Conservation (phyloP, 495 filamentous ascomycete species). For the Talaromyces stipitatus region DNA sequence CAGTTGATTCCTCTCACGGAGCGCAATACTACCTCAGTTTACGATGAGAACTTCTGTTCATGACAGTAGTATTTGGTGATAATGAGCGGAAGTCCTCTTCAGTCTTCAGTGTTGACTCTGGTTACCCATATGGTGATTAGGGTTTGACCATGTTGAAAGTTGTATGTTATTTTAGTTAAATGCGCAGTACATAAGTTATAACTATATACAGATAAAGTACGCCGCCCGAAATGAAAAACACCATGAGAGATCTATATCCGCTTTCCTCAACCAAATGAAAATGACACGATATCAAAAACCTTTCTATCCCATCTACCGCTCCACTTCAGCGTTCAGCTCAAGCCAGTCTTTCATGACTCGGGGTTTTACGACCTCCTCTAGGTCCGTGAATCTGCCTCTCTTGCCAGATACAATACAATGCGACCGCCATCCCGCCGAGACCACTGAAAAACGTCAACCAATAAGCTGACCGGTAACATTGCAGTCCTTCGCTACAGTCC, state of each 20-base stretch:
- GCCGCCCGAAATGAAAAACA: not conserved
- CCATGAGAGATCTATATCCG: not conserved
- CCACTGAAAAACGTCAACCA: slow-evolving; percentile 73
- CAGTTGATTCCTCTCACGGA: no score
- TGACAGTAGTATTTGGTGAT: no score
- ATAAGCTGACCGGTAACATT: slow-evolving; percentile 78
- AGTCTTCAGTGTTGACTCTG: no score
- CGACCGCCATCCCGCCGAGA: slow-evolving; percentile 57
- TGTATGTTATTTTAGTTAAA: no score
- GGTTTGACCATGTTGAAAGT: no score
- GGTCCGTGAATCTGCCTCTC: slow-evolving; percentile 38
- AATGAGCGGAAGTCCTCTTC: no score
- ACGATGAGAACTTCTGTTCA: no score
- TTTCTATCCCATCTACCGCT: not conserved
- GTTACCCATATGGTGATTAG: no score
- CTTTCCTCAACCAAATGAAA: not conserved
- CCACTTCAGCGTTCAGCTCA: not conserved
- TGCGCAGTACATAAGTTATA: no score
- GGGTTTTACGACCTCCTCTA: slow-evolving; percentile 19
- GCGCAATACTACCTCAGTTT: no score
- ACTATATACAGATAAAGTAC: not conserved
- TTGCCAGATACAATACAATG: slow-evolving; percentile 69
- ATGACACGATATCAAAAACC: not conserved
- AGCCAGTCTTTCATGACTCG: slow-evolving; percentile 15
- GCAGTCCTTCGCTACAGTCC: slow-evolving; percentile 69